Conservation (phyloP, 345 rosid genomes). For the Punica granatum region DNA sequence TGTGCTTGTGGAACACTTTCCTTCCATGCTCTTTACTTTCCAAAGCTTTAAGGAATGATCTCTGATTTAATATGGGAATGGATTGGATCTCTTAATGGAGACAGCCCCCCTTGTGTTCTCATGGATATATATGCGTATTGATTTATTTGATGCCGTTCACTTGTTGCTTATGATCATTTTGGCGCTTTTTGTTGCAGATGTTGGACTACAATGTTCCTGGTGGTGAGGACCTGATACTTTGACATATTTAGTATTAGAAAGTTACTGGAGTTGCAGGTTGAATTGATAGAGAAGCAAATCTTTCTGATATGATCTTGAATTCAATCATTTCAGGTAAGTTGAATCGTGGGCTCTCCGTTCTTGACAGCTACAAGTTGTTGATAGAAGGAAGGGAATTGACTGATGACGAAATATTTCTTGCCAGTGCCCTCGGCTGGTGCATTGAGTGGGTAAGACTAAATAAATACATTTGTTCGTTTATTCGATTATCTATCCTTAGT, state of each 20-base stretch:
- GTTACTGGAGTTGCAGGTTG: neutral
- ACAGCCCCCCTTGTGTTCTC: neutral
- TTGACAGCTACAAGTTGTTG: slow-evolving; percentile 66
- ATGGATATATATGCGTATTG: neutral
- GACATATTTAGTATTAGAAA: neutral
- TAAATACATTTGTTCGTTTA: neutral
- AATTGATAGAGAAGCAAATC: neutral
- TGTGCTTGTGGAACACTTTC: neutral
- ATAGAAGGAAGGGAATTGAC: slow-evolving; percentile 56
- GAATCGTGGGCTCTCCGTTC: slow-evolving; percentile 87
- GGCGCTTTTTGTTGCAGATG: slow-evolving; percentile 51
- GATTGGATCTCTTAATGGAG: neutral
- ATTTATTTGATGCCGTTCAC: neutral
- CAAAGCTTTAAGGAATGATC: neutral
- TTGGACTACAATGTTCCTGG: slow-evolving; percentile 88
- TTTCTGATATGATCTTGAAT: neutral
- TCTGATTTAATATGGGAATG: neutral
- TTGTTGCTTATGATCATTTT: slow-evolving; percentile 5
- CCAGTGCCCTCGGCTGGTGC: slow-evolving; percentile 84
- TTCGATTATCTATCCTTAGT: neutral
- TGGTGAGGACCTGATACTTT: slow-evolving; percentile 33
- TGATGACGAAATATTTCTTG: slow-evolving; percentile 56
- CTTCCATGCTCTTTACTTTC: neutral
- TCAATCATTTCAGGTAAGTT: slow-evolving; percentile 54
- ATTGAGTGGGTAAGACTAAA: slow-evolving; percentile 68